These are phyloP conservation scores for Vaccinium darrowii DNA, from an alignment of 148 eudicot genomes.

Conservation along the genomic window DNA sequence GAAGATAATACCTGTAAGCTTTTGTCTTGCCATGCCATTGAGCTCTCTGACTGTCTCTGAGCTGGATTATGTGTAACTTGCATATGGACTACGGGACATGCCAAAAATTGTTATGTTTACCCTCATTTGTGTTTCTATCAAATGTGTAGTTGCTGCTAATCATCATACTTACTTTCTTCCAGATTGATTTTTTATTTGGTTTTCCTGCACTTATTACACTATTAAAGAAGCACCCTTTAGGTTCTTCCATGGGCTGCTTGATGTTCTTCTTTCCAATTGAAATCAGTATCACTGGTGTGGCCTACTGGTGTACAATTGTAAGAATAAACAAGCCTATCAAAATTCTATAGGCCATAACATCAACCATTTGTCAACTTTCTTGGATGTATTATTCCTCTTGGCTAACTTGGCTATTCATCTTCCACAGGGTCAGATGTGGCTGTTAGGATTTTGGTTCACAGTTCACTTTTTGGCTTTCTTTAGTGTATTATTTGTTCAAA, in stretches of 20 bases:
- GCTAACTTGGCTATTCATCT: slow-evolving; percentile 2
- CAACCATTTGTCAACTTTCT: not conserved
- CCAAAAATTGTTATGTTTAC: not conserved
- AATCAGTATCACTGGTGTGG: not conserved
- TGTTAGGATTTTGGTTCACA: not conserved
- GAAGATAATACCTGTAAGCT: slow-evolving; percentile 88
- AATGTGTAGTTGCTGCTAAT: not conserved
- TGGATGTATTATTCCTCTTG: not conserved
- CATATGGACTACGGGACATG: not conserved
- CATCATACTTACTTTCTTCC: not conserved
- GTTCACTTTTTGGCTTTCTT: not conserved
- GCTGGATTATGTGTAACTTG: not conserved
- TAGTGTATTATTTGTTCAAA: not conserved
- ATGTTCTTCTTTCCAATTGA: not conserved
- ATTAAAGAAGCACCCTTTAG: not conserved
- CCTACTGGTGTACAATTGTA: not conserved
- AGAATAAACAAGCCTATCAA: not conserved
- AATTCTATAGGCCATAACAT: not conserved
- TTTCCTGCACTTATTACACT: not conserved
- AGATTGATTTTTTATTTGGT: not conserved
- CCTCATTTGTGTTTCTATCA: not conserved
- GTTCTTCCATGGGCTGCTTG: slow-evolving; percentile 11
- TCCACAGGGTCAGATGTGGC: not conserved
- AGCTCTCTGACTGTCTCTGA: not conserved
- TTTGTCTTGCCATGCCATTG: not conserved